Evolutionary conservation across 1,284 basidiomycete genomes (phyloP), one percentile per base, ranked within the genome.

Genomic region (Rhodotorula sp.): DNA sequence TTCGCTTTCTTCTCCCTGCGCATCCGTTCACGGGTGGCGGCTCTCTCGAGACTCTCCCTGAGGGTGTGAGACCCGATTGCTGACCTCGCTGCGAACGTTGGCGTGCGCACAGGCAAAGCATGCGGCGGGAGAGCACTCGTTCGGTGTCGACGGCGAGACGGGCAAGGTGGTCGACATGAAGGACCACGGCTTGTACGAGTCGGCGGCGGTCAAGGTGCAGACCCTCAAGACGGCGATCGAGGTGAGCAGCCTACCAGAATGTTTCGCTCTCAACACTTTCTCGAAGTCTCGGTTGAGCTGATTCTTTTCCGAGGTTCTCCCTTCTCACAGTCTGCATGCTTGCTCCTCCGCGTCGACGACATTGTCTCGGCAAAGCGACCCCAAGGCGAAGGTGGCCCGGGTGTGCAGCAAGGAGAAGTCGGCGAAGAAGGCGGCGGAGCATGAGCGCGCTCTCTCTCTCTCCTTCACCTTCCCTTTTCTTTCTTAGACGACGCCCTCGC

Each of bases 81-180:
- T 53, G 37, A 24, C 20, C 51, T n/a, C 24, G 24, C 18, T 12
- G 5, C 26, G 51, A 53, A 24, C 3, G 12, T 8, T 26, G 7
- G 3, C n/a, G 46, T 6, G n/a, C 26, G 29, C 14, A 15, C 75
- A 93, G 90, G 95, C 95, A 3, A 95, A 95, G 80, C 95, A 99
- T 78, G 93, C 92, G 24, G 91, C 88, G 68, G 95, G 94, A 15
- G 89, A 95, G 78, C 83, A 90, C 80, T 89, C 89, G 56, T 96
- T 89, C 87, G 96, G 95, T 69, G 90, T 99, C 64, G 90, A 99
- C 77, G 95, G 95, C 48, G 91, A 97, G 79, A 93, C 89, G 6
- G 95, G 95, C 56, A 95, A 95, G 81, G 89, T 96, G 55, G 90
- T 91, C 51, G 92, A 98, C 80, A 98, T 98, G 95, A 93, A 93